Conservation (phyloP, 345 rosid species). For the Excoecaria agallocha region DNA sequence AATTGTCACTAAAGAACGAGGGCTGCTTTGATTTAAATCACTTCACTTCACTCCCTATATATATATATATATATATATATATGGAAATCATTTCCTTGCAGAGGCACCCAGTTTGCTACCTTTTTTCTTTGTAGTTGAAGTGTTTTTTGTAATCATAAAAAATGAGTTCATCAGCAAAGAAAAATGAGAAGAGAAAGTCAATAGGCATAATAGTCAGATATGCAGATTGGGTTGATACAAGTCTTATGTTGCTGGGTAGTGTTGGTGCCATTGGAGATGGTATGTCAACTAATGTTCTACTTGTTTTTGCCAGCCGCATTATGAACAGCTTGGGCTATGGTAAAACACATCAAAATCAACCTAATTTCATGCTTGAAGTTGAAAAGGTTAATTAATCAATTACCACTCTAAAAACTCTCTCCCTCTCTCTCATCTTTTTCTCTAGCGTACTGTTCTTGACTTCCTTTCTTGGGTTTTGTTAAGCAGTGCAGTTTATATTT, state of each 20-base stretch:
- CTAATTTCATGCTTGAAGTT: slow-evolving; percentile 59
- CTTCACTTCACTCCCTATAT: background rate
- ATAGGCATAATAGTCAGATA: slow-evolving; percentile 52
- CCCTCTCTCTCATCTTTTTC: background rate
- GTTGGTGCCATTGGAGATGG: slow-evolving; percentile 88
- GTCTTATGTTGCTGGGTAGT: slow-evolving; percentile 73
- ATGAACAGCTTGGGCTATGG: slow-evolving; percentile 78
- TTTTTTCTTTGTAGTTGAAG: background rate
- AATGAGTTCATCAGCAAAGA: slow-evolving; percentile 34
- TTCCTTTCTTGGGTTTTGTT: slow-evolving; percentile 1
- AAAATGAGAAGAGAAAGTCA: slow-evolving; percentile 19
- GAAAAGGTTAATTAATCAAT: slow-evolving; percentile 48
- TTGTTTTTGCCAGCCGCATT: slow-evolving; percentile 72
- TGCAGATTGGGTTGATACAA: slow-evolving; percentile 69
- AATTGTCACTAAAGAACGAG: background rate
- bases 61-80: too few relatives aligned
- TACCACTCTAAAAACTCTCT: background rate
- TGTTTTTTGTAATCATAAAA: background rate
- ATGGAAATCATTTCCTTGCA: slow-evolving; percentile 1
- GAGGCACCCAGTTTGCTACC: background rate
- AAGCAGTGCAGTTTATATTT: slow-evolving; percentile 81
- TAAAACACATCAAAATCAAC: slow-evolving; percentile 32
- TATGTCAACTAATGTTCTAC: slow-evolving; percentile 69
- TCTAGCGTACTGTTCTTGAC: background rate
- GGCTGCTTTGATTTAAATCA: slow-evolving; percentile 17